Conservation (phyloP, 345 rosid genomes). For the Salix koriyanagi region DNA sequence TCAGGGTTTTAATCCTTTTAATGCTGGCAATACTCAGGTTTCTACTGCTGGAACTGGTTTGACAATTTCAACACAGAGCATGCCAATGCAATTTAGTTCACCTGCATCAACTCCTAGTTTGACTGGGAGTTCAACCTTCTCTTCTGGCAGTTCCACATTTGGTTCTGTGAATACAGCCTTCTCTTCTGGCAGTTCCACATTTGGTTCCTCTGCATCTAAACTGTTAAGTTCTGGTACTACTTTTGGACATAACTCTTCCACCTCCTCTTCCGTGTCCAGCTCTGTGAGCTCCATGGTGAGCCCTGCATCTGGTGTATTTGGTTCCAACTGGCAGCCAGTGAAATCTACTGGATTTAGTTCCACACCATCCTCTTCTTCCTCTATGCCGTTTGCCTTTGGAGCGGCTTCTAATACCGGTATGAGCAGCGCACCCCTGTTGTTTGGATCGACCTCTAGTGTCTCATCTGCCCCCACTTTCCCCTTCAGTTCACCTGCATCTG, state of each 20-base stretch:
- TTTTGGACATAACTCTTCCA: constrained; percentile 44
- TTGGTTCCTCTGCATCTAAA: constrained; percentile 46
- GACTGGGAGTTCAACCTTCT: constrained; percentile 38
- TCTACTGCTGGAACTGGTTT: constrained; percentile 42
- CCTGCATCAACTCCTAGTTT: constrained; percentile 44
- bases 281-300: constrained; percentile 43
- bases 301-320: constrained; percentile 36
- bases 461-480: constrained; percentile 47
- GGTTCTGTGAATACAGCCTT: constrained; percentile 26
- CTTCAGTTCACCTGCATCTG: constrained; percentile 45
- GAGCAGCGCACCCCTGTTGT: constrained; percentile 31
- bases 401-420: constrained; percentile 38
- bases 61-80: constrained; percentile 46
- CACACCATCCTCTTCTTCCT: constrained; percentile 37
- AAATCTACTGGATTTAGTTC: constrained; percentile 43
- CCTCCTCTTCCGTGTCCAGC: constrained; percentile 31
- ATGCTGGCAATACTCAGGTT: constrained; percentile 35
- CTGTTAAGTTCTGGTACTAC: constrained; percentile 42
- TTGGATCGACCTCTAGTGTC: constrained; percentile 45
- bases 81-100: constrained; percentile 46
- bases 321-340: constrained; percentile 56
- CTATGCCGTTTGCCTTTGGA: constrained; percentile 47
- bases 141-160: constrained; percentile 47
- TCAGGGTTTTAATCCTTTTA: constrained; percentile 40
- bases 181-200: constrained; percentile 43